Evolutionary conservation across 2,329 filamentous ascomycete species (phyloP), one percentile per base, ranked within the genome.

Genomic region (Thielaviopsis euricoi): DNA sequence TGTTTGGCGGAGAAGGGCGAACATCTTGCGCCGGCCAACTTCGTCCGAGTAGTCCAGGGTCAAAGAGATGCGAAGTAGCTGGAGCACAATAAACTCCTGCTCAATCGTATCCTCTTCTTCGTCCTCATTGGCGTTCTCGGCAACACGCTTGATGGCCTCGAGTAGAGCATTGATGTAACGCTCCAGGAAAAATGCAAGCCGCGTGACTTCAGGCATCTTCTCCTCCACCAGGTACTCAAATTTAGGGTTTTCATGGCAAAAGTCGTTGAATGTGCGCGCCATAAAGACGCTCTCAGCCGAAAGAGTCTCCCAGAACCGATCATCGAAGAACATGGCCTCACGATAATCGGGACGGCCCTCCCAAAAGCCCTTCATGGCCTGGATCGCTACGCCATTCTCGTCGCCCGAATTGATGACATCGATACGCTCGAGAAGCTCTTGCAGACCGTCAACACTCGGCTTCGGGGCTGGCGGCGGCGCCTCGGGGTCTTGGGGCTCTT

Each of bases 31-130:
- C 63, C 93, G 82, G 54, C 93, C 93, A 62, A 95, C 87, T 70
- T 97, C 93, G 67, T 98, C 93, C n/a, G 88, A 90, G 70, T 97
- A 98, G 70, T 98, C 93, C 55, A 97, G 79, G 1, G 88, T 94
- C 60, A 90, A 77, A 5, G 89, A 87, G 66, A 98, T 95, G 65
- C 96, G 86, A 40, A 98, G 81, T 59, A 98, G 76, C 67, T 98
- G 94, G 68, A 97, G 90, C 46, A 96, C 87, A 62, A 96, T 87
- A 65, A 98, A 98, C 69, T 97, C 91, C 64, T 90, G 85, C 67
- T 96, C 89, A 6, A 89, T 84, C 0, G 86, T 86, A 63, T 94
- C 87, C 65, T 94, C 87, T 61, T 90, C 86, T 6, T 87, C 86
- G 22, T 81, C 79, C 1, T 81, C 78, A 1, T 72, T 74, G 22